Evolutionary conservation across 306 rosid genomes (phyloP).

Genomic region (Erythrophleum fordii): DNA sequence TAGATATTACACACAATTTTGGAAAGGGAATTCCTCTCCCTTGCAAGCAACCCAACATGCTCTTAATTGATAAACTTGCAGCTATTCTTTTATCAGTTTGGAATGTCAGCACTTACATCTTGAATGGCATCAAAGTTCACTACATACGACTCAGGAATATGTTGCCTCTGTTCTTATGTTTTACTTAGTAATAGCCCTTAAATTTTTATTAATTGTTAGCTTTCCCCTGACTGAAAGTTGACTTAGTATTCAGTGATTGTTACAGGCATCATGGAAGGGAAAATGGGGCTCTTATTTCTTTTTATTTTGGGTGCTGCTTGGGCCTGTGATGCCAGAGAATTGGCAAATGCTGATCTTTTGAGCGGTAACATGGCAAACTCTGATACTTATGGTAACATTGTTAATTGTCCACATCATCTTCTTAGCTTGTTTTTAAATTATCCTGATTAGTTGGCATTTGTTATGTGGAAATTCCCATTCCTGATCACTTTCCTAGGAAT

Average conservation of each 20-base stretch:
- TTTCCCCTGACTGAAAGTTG: slow-evolving; percentile 15
- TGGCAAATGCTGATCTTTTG: slow-evolving; percentile 23
- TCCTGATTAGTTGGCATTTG: slow-evolving; percentile 7
- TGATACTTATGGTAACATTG: not conserved
- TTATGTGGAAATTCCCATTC: not conserved
- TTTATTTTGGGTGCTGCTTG: slow-evolving; percentile 60
- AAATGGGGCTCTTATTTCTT: slow-evolving; percentile 59
- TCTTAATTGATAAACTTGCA: not conserved
- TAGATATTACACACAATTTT: no score
- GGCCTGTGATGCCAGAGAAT: slow-evolving; percentile 58
- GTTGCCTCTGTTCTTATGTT: not conserved
- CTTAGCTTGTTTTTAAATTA: not conserved
- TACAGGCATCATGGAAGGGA: slow-evolving; percentile 63
- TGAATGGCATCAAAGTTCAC: not conserved
- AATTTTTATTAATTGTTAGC: not conserved
- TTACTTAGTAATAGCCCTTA: not conserved
- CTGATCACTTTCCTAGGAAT: not conserved
- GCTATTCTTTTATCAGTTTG: not conserved
- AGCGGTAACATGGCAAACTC: not conserved
- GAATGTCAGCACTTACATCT: not conserved
- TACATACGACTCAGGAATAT: not conserved
- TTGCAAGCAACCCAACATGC: no score
- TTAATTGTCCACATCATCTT: not conserved
- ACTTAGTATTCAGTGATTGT: slow-evolving; percentile 20
- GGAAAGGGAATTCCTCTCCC: no score